Base-by-base conservation (phyloP, 2,329 filamentous ascomycete species). In the Penicillium sp. region DNA sequence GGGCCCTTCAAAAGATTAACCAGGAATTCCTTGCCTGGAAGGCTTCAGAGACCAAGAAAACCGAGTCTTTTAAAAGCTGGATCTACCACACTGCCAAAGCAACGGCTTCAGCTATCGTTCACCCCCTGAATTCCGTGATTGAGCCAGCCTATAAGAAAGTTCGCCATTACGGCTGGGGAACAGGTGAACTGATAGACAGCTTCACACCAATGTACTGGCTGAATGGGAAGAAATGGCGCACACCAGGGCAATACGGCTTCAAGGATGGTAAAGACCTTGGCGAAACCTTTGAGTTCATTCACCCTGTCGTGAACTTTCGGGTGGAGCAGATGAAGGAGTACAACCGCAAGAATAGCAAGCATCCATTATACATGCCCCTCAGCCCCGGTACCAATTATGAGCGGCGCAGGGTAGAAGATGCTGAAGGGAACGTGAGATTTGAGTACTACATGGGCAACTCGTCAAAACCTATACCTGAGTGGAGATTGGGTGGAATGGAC, bases 281-380 rank as follows among this genome's bases (percentile, higher is more conserved):
- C 9, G 53, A 64, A 13, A 64, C 60, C 0, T 61, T 53, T 33
- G 63, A 65, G 37, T 64, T 43, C 24, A 52, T 65, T 9, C 63
- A 65, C 39, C 63, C 63, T 2, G 62, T 65, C 7, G 63, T 65
- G 3, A 58, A 63, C 29, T 64, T 55, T 46, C 52, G 63, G 37
- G 29, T 54, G 14, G 48, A 59, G 35, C 51, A 55, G 21, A 52
- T 59, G 41, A 52, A 61, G 39, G 31, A 29, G 0, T 29, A 48
- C 21, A 35, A 57, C 46, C n/a, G 48, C 10, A 21, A 53, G 6
- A 47, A 52, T 24, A 14, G 35, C n/a, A 55, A 56, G 33, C 33
- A 21, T 9, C 21, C 22, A 0, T 14, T 50, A 16, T 65, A 65
- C 44, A 56, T 44, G 19, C 63, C 63, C 1, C 39, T 61, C 45